Conservation (phyloP, 164 flowering plant species). For the Kingdonia uniflora region DNA sequence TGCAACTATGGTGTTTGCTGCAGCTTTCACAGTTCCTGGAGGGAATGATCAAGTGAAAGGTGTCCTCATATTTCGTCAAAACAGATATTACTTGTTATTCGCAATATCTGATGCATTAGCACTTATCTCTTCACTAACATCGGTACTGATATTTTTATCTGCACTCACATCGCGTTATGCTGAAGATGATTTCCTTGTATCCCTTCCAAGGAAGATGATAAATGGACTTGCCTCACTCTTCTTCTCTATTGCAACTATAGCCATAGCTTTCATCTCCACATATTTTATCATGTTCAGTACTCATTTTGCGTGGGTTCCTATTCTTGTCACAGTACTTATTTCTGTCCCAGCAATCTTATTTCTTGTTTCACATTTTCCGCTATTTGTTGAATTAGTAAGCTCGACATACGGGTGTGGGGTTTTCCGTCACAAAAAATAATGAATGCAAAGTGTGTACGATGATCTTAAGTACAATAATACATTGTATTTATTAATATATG, state of each 20-base stretch:
- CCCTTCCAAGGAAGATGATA: not conserved
- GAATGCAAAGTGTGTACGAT: too few species aligned
- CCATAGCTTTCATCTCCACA: constrained; percentile 1
- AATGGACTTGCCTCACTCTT: constrained; percentile 3
- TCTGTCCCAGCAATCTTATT: not conserved
- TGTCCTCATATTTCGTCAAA: not conserved
- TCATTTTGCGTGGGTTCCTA: not conserved
- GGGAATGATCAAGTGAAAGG: not conserved
- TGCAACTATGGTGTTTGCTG: too few species aligned
- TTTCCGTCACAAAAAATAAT: too few species aligned
- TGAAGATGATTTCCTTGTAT: too few species aligned
- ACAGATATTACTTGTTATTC: not conserved
- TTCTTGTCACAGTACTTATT: not conserved
- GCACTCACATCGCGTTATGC: too few species aligned
- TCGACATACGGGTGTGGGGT: constrained; percentile 7
- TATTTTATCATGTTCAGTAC: not conserved
- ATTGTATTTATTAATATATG: too few species aligned
- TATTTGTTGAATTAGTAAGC: not conserved
- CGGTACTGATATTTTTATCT: too few species aligned
- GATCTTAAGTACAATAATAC: too few species aligned
- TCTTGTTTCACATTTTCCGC: not conserved
- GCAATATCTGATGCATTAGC: not conserved
- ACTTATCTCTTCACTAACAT: not conserved
- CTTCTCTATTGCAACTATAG: not conserved
- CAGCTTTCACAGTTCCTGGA: constrained; percentile 6